Evolutionary conservation across 1,284 basidiomycete species (phyloP), one percentile per base, ranked within the genome.

Genomic region (Apiotrichum domesticum): DNA sequence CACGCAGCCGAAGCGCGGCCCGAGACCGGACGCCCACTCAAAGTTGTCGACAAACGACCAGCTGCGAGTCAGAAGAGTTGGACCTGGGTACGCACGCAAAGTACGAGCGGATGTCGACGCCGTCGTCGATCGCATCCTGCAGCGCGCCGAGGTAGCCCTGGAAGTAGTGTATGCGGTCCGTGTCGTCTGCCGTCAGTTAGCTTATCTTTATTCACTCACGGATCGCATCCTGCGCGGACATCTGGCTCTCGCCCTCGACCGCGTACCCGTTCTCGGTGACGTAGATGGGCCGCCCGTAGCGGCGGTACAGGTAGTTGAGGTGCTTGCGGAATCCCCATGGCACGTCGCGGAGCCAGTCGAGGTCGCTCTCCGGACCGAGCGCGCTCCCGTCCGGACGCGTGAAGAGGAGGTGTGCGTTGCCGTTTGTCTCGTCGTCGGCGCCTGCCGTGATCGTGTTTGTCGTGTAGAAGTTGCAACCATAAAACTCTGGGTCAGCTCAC

Each of bases 231-330:
- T 82, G 80, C 4, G 80, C 63, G 1, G 83, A 64, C 68, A 83
- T 79, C 11, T 64, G 67, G 65, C 80, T 77, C 73, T 90, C 87
- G 66, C 83, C 82, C 69, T 84, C 86, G 58, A 85, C 83, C 1
- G 86, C 81, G 68, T 87, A 88, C 0, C 86, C 86, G 69, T 87
- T 87, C 74, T 87, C 85, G 3, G 84, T 87, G 35, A 86, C 80
- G 55, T 83, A 87, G 61, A 89, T 86, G 0, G 86, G 85, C 63
- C 79, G 79, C 44, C 80, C 73, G 77, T 88, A 90, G 21, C 82
- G 80, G 79, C 85, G 64, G 54, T 71, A 86, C 49, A 88, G 74
- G 72, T 87, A 88, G 68, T 84, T 85, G 47, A 89, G 78, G 29
- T 87, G 78, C 78, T 82, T 68, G 32, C 66, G 63, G 57, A 68